Percentiles rank a stretch among this genome's conserved stretches.
phyloP scores from a whole-genome alignment of 768 basidiomycete species.

The Leucosporidium creatinivorum region DNA sequence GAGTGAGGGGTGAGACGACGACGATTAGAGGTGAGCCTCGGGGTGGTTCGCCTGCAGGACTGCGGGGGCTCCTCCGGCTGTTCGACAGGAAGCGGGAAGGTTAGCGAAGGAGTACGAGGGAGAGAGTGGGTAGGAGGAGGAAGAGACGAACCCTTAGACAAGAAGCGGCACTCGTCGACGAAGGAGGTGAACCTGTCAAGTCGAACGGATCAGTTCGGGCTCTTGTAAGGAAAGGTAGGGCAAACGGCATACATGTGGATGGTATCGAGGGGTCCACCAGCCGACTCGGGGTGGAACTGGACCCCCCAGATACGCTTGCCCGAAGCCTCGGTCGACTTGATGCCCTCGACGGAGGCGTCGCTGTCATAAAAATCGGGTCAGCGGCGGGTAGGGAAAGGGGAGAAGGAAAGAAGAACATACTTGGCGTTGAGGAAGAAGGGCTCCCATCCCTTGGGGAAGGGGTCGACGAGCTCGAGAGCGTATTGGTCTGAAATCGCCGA shows the following conservation, averaged over 20 bases:
- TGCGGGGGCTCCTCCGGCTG: no score
- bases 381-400: background rate
- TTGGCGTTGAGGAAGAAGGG: conserved; percentile 99
- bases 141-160: no score
- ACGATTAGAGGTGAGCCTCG: no score
- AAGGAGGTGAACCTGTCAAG: conserved; percentile 3
- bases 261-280: conserved; percentile 87
- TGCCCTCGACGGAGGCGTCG: conserved; percentile 96
- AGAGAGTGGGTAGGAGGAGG: no score
- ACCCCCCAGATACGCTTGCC: conserved; percentile 95
- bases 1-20: no score
- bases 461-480: conserved; percentile 84
- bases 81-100: no score
- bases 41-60: no score
- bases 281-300: conserved; percentile 89
- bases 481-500: conserved; percentile 70
- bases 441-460: conserved; percentile 95
- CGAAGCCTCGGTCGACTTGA: conserved; percentile 83
- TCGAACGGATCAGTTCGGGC: background rate
- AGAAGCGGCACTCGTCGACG: conserved; percentile 2
- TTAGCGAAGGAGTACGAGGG: no score
- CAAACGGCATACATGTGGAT: background rate
- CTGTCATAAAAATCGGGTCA: background rate
- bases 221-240: background rate
- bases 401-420: conserved; percentile 25